Percentiles rank a stretch among this genome's conserved stretches.
phyloP scores from a whole-genome alignment of 495 filamentous ascomycete genomes.

The Geopyxis carbonaria region DNA sequence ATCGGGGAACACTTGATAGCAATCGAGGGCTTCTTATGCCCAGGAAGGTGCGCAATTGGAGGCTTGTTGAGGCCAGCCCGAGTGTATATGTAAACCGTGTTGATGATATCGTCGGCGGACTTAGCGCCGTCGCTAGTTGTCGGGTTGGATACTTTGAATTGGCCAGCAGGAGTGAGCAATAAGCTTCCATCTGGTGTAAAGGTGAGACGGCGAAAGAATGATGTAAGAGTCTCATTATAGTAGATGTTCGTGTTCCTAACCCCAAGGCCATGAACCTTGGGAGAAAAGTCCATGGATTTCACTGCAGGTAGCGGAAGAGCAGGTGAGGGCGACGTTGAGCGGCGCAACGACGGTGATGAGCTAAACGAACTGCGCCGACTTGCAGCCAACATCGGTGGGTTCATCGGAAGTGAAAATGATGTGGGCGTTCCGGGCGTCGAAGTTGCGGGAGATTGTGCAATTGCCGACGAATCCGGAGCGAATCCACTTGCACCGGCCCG shows the following conservation, averaged over 20 bases:
- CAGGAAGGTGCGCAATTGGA: conserved; percentile 90
- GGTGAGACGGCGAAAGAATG: conserved; percentile 86
- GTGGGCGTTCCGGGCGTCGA: conserved; percentile 93
- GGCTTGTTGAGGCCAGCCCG: conserved; percentile 92
- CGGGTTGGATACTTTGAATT: conserved; percentile 70
- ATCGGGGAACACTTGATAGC: conserved; percentile 88
- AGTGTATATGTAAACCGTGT: conserved; percentile 97
- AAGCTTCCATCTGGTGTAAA: conserved; percentile 93
- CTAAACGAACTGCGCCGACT: conserved; percentile 90
- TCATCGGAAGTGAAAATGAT: conserved; percentile 83
- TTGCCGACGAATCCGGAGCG: conserved; percentile 11
- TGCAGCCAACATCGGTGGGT: conserved; percentile 79
- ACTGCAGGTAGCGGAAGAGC: conserved; percentile 81
- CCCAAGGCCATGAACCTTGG: conserved; percentile 51
- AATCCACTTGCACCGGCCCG: conserved; percentile 29
- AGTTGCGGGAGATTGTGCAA: conserved; percentile 56
- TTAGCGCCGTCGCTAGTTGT: conserved; percentile 49
- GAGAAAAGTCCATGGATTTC: conserved; percentile 81
- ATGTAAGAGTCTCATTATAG: conserved; percentile 92
- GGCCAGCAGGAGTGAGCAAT: conserved; percentile 87
- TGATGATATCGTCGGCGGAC: conserved; percentile 67
- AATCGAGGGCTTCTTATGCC: conserved; percentile 96
- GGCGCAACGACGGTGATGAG: conserved; percentile 63
- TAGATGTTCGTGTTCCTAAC: conserved; percentile 80
- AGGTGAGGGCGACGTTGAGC: conserved; percentile 88